Conservation (phyloP, 2,329 filamentous ascomycete genomes). For the Aureobasidium uvarum region DNA sequence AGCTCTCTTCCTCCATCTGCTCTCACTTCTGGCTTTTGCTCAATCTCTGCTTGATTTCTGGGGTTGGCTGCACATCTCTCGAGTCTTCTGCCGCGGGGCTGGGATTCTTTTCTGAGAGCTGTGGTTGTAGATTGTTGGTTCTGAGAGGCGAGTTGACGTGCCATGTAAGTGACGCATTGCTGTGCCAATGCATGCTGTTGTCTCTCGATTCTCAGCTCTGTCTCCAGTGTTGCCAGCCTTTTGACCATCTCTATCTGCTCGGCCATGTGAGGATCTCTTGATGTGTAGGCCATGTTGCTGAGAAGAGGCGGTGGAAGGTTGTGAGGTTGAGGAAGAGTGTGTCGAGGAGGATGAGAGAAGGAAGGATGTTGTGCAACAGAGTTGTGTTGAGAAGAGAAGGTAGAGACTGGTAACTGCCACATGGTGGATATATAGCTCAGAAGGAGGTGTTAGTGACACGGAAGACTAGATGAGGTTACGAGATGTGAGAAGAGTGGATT, state of each 20-base stretch:
- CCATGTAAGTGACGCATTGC: conserved; percentile 12
- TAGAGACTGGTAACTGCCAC: neutral
- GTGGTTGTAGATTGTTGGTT: neutral
- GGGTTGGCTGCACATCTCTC: neutral
- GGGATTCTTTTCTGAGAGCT: neutral
- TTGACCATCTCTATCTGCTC: neutral
- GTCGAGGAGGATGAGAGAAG: neutral
- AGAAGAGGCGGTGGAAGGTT: neutral
- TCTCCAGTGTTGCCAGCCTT: neutral
- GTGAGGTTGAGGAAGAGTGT: neutral
- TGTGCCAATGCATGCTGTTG: neutral
- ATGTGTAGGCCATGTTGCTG: neutral
- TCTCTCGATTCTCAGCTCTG: neutral
- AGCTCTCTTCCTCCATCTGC: neutral
- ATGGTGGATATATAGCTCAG: neutral
- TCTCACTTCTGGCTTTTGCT: neutral
- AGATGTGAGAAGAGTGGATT: neutral
- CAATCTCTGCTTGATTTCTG: neutral
- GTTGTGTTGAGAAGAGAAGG: neutral
- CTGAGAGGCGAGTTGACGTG: neutral
- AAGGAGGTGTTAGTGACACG: neutral
- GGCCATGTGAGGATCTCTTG: neutral
- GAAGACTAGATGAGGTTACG: too few species aligned
- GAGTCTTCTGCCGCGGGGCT: neutral
- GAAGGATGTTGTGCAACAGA: neutral